Evolutionary conservation across 129 eudicot genomes (phyloP), one percentile per base, ranked within the genome.

Genomic region (Saposhnikovia divaricata): DNA sequence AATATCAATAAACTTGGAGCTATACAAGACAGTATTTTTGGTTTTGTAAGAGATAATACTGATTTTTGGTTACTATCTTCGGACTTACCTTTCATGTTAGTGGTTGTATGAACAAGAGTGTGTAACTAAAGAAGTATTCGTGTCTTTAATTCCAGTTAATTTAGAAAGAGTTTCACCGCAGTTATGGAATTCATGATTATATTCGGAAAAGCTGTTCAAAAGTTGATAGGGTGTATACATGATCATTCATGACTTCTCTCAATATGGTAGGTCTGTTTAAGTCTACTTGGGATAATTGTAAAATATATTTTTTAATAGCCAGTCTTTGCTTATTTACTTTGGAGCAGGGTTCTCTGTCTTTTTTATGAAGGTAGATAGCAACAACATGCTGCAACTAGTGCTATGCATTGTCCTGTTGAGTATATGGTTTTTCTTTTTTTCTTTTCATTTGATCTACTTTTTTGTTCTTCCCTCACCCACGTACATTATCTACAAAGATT

Each of bases 351-450:
- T 91, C 85, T 94, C 98, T 73, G 88, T 94, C 66, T 84, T 93
- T 48, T 79, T 94, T 39, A 91, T 90, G 98, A 91, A 90, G 89
- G 97, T 93, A 68, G 96, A 94, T 76, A 84, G 79, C 91, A 89
- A n/a, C 77, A 91, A 83, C 96, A 94, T 88, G 96, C 97, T 76
- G 86, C 93, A 79, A 94, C 97, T 39, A 90, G 86, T 83, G 98
- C 98, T 85, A 91, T 96, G 73, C 78, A 82, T 82, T 94, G 98
- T 97, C 97, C 97, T 76, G 93, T 91, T 73, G 93, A 63, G 88
- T 87, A 82, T 96, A 87, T 80, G 98, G 98, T 79, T 34, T 34
- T 34, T 34, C 37, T 34, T 34, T 34, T 34, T 34, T 34, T 34
- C 37, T 34, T 34, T 34, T 34, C 37, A 34, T 34, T 34, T 34